These are phyloP conservation scores for Termitomyces bulborhizus DNA, from an alignment of 768 basidiomycete genomes.

Conservation along the genomic window DNA sequence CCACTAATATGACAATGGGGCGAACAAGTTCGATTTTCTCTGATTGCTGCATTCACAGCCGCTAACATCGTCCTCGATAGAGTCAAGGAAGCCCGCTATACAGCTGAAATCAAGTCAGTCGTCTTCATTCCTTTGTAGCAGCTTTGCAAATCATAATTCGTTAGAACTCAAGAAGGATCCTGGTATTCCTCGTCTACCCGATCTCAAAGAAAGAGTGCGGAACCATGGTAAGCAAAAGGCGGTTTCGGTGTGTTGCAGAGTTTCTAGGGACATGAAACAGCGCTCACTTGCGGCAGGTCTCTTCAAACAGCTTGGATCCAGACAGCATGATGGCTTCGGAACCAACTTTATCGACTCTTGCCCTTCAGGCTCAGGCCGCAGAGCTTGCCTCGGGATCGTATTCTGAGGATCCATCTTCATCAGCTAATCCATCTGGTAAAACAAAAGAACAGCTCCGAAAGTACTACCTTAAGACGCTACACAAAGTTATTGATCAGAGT, in stretches of 20 bases:
- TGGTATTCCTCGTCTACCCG: conserved; percentile 78
- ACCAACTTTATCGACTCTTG: conserved; percentile 51
- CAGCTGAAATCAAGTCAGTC: conserved; percentile 35
- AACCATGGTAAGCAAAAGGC: conserved; percentile 45
- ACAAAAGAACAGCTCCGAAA: conserved; percentile 67
- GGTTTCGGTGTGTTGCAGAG: conserved; percentile 27
- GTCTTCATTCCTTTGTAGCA: background rate
- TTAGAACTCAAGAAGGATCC: conserved; percentile 85
- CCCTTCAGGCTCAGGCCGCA: conserved; percentile 40
- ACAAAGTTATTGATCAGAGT: conserved; percentile 90
- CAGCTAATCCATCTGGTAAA: conserved; percentile 27
- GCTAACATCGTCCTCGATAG: conserved; percentile 16
- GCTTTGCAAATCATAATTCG: background rate
- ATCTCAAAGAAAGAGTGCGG: conserved; percentile 52
- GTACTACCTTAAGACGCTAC: conserved; percentile 72
- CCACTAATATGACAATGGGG: conserved; percentile 26
- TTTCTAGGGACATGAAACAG: background rate
- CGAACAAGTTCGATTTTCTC: conserved; percentile 30
- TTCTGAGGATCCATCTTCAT: conserved; percentile 26
- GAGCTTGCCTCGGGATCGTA: conserved; percentile 18
- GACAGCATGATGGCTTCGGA: conserved; percentile 73
- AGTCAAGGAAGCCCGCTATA: conserved; percentile 32
- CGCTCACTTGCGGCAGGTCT: conserved; percentile 1
- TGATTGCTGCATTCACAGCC: background rate
- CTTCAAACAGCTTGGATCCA: conserved; percentile 30